Conservation (phyloP, 2,329 filamentous ascomycete genomes). For the Penicillium digitatum region DNA sequence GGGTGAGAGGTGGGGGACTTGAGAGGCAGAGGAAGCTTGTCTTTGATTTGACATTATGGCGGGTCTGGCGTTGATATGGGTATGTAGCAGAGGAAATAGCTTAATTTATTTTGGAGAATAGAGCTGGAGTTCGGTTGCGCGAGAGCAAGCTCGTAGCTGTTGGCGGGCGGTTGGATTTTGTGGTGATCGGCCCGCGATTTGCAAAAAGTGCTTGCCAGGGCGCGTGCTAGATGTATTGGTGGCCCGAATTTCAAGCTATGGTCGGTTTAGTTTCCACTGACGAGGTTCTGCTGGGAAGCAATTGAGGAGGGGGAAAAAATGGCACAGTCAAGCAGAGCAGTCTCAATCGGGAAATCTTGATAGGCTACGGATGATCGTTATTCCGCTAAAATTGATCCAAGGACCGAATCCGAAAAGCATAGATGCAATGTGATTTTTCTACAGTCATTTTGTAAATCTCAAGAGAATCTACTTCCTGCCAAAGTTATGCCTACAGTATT, state of each 20-base stretch:
- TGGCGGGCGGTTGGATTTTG: not conserved
- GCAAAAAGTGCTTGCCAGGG: not conserved
- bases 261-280: not conserved
- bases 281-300: not conserved
- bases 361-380: constrained; percentile 25
- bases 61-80: not conserved
- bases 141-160: not conserved
- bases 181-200: constrained; percentile 9
- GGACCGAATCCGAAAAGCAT: not conserved
- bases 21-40: constrained; percentile 51
- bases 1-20: constrained; percentile 70
- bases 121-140: not conserved
- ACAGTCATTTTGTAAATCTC: too few relatives aligned
- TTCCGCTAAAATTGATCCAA: constrained; percentile 16
- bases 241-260: not conserved
- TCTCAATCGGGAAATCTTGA: constrained; percentile 34
- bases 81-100: not conserved
- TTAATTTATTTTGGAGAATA: not conserved
- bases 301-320: constrained; percentile 16
- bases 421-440: not conserved
- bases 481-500: too few relatives aligned
- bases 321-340: constrained; percentile 10
- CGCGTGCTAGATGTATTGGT: not conserved
- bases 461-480: too few relatives aligned
- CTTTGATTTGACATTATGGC: constrained; percentile 58